Conservation (phyloP, 805 yeast genomes). For the Candida multigemmis region DNA sequence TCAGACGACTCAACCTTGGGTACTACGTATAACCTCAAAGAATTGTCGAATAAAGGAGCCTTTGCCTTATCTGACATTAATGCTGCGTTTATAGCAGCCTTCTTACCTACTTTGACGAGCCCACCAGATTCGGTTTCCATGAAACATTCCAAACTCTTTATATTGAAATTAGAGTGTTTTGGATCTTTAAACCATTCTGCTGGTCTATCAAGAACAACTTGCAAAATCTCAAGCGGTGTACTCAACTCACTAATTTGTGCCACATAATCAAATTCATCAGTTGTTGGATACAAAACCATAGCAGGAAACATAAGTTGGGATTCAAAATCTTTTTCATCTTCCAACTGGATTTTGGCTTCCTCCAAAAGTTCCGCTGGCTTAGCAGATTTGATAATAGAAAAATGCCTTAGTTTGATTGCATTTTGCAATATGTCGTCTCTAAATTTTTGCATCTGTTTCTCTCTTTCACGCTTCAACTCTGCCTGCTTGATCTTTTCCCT, state of each 20-base stretch:
- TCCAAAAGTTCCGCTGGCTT: conserved; percentile 49
- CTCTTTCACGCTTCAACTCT: conserved; percentile 25
- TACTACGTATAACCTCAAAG: conserved; percentile 66
- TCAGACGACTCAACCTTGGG: conserved; percentile 57
- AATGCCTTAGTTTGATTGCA: conserved; percentile 56
- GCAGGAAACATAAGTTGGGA: conserved; percentile 81
- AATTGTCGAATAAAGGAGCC: conserved; percentile 70
- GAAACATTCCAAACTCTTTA: conserved; percentile 57
- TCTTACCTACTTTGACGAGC: conserved; percentile 75
- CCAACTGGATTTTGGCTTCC: conserved; percentile 46
- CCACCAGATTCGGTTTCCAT: conserved; percentile 85
- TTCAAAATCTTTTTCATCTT: conserved; percentile 57
- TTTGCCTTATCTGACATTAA: conserved; percentile 53
- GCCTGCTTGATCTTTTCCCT: conserved; percentile 19
- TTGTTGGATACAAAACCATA: conserved; percentile 71
- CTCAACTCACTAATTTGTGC: conserved; percentile 67
- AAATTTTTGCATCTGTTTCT: conserved; percentile 29
- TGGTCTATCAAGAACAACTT: conserved; percentile 53
- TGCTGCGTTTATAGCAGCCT: conserved; percentile 54
- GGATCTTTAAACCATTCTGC: conserved; percentile 60
- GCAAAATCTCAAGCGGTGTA: conserved; percentile 55
- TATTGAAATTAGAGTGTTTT: conserved; percentile 49
- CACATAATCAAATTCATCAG: conserved; percentile 75
- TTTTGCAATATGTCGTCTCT: conserved; percentile 39
- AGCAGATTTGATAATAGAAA: conserved; percentile 38